Conservation (phyloP, 2,329 filamentous ascomycete genomes). For the Didymella segeticola region DNA sequence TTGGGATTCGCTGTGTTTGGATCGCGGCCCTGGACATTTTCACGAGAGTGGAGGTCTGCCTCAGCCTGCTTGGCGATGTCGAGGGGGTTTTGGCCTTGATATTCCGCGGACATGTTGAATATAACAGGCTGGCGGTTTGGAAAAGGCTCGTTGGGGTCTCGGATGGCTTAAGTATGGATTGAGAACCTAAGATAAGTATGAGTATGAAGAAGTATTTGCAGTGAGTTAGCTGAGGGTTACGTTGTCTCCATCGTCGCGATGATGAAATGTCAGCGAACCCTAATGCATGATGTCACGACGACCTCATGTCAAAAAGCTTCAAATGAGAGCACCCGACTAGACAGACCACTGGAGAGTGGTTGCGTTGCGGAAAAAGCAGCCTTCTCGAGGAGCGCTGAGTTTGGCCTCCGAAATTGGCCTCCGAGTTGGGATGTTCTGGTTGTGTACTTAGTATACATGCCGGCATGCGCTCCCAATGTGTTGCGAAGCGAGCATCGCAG, state of each 20-base stretch:
- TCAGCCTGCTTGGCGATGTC: slow-evolving; percentile 57
- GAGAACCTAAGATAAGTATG: background rate
- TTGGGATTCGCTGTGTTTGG: slow-evolving; percentile 22
- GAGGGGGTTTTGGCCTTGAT: slow-evolving; percentile 51
- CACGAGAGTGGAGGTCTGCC: slow-evolving; percentile 55
- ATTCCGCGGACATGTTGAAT: slow-evolving; percentile 53
- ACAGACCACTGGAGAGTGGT: background rate
- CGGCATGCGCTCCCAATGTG: background rate
- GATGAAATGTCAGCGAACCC: slow-evolving; percentile 16
- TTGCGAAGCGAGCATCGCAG: slow-evolving; percentile 1
- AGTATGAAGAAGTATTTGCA: background rate
- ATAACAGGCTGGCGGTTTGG: background rate
- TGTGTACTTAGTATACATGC: background rate
- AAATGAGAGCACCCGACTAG: background rate
- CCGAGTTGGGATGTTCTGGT: background rate
- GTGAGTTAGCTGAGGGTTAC: slow-evolving; percentile 5
- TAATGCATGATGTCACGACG: slow-evolving; percentile 18
- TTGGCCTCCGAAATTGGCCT: background rate
- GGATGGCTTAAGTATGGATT: background rate
- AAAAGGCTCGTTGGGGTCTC: background rate
- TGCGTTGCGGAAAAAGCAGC: background rate
- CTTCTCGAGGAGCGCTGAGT: background rate
- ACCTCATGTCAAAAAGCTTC: slow-evolving; percentile 12
- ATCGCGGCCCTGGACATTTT: slow-evolving; percentile 48
- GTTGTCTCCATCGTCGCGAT: slow-evolving; percentile 6